Evolutionary conservation across 805 yeast genomes (phyloP).

Genomic region (Allodekkera sacchari): DNA sequence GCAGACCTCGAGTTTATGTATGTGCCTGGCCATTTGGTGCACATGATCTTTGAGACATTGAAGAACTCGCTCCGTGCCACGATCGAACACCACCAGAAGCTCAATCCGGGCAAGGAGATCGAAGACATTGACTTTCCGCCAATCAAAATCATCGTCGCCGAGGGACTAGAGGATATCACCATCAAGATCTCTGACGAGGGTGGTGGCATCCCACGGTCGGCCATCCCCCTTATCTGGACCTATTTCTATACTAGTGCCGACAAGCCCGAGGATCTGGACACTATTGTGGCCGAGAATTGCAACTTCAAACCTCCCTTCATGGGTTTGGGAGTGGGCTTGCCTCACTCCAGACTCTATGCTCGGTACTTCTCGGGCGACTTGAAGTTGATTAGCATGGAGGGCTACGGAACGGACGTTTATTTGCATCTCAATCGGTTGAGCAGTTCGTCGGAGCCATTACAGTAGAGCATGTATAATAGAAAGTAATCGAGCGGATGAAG

Average conservation of each 20-base stretch:
- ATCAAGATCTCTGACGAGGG: conserved; percentile 90
- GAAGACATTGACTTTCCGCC: conserved; percentile 73
- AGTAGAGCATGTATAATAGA: conserved; percentile 20
- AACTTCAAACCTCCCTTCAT: conserved; percentile 75
- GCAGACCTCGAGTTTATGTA: conserved; percentile 77
- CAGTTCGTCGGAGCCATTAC: conserved; percentile 63
- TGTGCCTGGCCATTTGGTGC: conserved; percentile 88
- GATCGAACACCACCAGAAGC: conserved; percentile 66
- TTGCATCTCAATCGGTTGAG: conserved; percentile 75
- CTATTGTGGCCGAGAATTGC: no score
- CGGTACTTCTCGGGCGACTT: conserved; percentile 88
- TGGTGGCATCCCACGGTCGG: conserved; percentile 84
- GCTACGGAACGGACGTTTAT: conserved; percentile 90
- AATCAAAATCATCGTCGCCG: conserved; percentile 77
- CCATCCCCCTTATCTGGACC: conserved; percentile 82
- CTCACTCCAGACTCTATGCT: conserved; percentile 78
- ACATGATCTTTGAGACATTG: conserved; percentile 82
- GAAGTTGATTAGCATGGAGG: conserved; percentile 84
- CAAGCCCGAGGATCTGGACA: conserved; percentile 33
- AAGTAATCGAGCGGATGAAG: no score
- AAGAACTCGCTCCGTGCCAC: conserved; percentile 86
- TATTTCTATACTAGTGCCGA: conserved; percentile 85
- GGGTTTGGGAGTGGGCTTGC: conserved; percentile 88
- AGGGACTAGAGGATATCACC: conserved; percentile 86
- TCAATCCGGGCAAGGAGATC: conserved; percentile 38